Percentiles rank a stretch among this genome's conserved stretches.
These are phyloP conservation scores for Teratosphaeria epicoccoides DNA, from an alignment of 2,329 filamentous ascomycete species.

Conservation along the genomic window DNA sequence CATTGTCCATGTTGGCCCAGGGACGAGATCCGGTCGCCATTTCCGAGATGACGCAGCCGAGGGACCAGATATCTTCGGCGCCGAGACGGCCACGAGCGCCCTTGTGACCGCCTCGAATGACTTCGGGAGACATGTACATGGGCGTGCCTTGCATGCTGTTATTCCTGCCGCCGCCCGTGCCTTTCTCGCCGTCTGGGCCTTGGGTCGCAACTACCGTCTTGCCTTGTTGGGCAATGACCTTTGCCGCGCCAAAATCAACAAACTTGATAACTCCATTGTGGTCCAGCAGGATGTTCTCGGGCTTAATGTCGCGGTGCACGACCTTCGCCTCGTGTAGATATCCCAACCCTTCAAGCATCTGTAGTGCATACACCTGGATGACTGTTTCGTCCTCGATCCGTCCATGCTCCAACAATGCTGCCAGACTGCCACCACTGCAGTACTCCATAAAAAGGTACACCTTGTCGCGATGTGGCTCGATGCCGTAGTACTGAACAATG, in stretches of 20 bases:
- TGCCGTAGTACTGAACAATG: slow-evolving; percentile 93
- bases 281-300: slow-evolving; percentile 91
- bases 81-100: slow-evolving; percentile 61
- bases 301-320: slow-evolving; percentile 94
- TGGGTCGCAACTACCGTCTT: slow-evolving; percentile 61
- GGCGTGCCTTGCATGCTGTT: slow-evolving; percentile 96
- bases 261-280: slow-evolving; percentile 99
- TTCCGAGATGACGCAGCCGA: slow-evolving; percentile 92
- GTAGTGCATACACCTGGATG: slow-evolving; percentile 90
- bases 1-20: slow-evolving; percentile 93
- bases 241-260: slow-evolving; percentile 95
- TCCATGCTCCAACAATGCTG: slow-evolving; percentile 81
- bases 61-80: slow-evolving; percentile 88
- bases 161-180: slow-evolving; percentile 12
- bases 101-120: slow-evolving; percentile 79
- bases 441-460: slow-evolving; percentile 99
- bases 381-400: slow-evolving; percentile 97
- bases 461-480: slow-evolving; percentile 95
- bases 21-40: slow-evolving; percentile 93
- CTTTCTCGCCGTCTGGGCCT: slow-evolving; percentile 24
- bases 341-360: slow-evolving; percentile 84
- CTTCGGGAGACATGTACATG: slow-evolving; percentile 99
- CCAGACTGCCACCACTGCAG: slow-evolving; percentile 87
- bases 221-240: slow-evolving; percentile 88
- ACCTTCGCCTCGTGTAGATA: slow-evolving; percentile 90